A percentile compares a stretch with the other conserved stretches of the same genome.
These are phyloP conservation scores for Zygosaccharomyces bailii DNA, from an alignment of 805 yeast genomes.

Conservation along the genomic window DNA sequence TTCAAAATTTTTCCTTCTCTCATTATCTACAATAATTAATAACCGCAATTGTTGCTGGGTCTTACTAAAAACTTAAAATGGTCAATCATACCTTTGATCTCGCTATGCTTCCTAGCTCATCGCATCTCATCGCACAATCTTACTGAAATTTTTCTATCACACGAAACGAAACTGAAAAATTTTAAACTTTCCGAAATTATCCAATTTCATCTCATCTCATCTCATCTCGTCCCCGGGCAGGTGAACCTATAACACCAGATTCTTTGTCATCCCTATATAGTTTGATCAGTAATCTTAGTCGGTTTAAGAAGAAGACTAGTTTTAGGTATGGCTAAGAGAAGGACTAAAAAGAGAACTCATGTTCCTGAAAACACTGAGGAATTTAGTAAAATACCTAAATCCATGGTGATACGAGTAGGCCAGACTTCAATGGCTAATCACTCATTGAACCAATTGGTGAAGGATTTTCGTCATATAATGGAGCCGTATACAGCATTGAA, in stretches of 20 bases:
- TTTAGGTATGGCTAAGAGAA: conserved; percentile 50
- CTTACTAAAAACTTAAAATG: too few species aligned
- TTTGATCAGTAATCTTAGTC: not conserved
- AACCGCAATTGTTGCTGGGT: too few species aligned
- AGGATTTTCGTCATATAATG: conserved; percentile 85
- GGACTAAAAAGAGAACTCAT: conserved; percentile 85
- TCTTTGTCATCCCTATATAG: not conserved
- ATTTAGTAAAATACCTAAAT: conserved; percentile 71
- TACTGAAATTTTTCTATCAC: conserved; percentile 16
- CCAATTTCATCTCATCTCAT: conserved; percentile 17
- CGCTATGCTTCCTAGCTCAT: conserved; percentile 8
- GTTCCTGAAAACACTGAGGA: conserved; percentile 62
- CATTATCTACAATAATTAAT: conserved; percentile 2
- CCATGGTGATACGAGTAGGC: conserved; percentile 92
- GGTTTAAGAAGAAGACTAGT: not conserved
- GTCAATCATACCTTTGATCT: too few species aligned
- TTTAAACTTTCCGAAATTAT: conserved; percentile 12
- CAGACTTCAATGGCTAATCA: conserved; percentile 53
- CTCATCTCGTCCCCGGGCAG: conserved; percentile 8
- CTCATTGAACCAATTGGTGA: conserved; percentile 77
- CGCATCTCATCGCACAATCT: conserved; percentile 23
- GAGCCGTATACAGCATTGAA: conserved; percentile 95
- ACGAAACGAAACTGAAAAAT: conserved; percentile 15
- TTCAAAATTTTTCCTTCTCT: conserved; percentile 6
- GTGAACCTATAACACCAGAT: not conserved